These are phyloP conservation scores for Rhexocercosporidium sp. DNA, from an alignment of 2,329 filamentous ascomycete species.

Conservation along the genomic window DNA sequence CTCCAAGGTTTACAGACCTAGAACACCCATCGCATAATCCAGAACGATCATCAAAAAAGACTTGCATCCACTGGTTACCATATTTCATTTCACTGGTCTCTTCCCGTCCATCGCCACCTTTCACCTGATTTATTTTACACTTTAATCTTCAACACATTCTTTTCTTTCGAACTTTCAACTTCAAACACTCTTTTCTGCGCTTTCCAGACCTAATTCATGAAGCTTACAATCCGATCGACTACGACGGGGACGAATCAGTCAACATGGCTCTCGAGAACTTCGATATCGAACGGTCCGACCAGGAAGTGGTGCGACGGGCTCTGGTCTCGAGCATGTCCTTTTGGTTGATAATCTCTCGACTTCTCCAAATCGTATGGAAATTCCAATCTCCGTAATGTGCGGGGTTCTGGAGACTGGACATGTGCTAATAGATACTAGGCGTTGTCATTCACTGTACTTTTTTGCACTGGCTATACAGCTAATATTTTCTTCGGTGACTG, in stretches of 20 bases:
- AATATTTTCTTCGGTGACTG: constrained; percentile 20
- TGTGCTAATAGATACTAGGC: background rate
- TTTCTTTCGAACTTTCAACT: background rate
- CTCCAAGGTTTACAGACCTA: background rate
- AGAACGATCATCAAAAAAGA: constrained; percentile 3
- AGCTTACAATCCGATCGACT: background rate
- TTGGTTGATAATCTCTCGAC: constrained; percentile 16
- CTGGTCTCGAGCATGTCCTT: constrained; percentile 15
- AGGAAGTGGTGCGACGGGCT: background rate
- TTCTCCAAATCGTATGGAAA: constrained; percentile 9
- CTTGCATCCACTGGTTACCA: background rate
- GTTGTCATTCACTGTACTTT: constrained; percentile 14
- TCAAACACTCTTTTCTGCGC: background rate
- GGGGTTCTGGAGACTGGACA: background rate
- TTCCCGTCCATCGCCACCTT: background rate
- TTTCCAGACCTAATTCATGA: constrained; percentile 8
- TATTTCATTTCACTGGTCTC: constrained; percentile 14
- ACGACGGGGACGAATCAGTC: constrained; percentile 16
- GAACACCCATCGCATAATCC: constrained; percentile 13
- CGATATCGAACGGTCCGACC: constrained; percentile 7
- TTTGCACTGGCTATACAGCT: constrained; percentile 16
- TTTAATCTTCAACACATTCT: background rate
- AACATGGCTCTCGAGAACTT: constrained; percentile 14
- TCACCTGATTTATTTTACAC: background rate
- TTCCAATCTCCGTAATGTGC: background rate